Evolutionary conservation across 768 basidiomycete species (phyloP), one percentile per base, ranked within the genome.

Genomic region (Boletellus emodensis): DNA sequence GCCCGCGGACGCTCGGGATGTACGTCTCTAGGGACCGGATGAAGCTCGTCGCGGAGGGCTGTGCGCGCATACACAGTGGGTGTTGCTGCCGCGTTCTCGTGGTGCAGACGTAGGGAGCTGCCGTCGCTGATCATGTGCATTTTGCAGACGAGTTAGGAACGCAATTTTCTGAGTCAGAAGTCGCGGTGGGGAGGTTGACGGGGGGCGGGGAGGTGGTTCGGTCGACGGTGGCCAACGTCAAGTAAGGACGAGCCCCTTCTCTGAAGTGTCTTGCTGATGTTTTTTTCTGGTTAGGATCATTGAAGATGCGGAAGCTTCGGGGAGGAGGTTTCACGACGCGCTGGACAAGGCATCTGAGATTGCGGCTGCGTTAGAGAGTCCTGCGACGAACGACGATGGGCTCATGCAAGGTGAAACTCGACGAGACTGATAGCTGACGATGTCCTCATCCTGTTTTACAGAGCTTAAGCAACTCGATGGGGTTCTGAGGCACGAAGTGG

Each of bases 1-100:
- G 73, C 48, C 78, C 78, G 13, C 75, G 90, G 40, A 86, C 84
- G 11, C 66, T 93, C 36, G 87, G 84, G 11, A 88, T 89, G 63
- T 93, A 91, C 65, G 88, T 93, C 22, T 85, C 85, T 14, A 77
- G 75, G 56, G 79, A 73, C 44, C 89, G 84, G 71, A 93, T 93
- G 90, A 78, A 74, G 58, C 79, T 87, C 62, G 90, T 93, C 1
- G 86, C 82, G 3, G 85, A 85, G 14, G 81, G 78, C 4, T 90
- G 88, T 69, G 61, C 71, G 14, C 75, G 77, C 42, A 82, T 84
- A 22, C 85, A 91, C 72, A 80, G 88, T 87, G 51, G 36, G 79
- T 71, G 9, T 30, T 9, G 9, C 5, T 30, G 11, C 30, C 11
- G 30, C 30, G 30, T 30, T 30, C 30, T 30, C 30, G 30, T 10